These are phyloP conservation scores for Populus deltoides DNA, from an alignment of 345 rosid species.

Conservation along the genomic window DNA sequence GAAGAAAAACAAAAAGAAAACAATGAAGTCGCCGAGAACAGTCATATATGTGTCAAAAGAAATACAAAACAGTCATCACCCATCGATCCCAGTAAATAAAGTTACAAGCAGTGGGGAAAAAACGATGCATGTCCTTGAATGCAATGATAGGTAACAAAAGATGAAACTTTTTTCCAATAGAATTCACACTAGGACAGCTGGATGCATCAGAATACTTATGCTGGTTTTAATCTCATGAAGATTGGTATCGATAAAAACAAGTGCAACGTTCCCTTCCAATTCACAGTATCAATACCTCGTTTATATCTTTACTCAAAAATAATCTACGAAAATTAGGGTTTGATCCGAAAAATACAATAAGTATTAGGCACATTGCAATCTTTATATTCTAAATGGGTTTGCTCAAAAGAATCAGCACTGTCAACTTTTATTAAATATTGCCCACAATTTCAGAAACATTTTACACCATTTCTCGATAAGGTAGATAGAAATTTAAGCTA, in stretches of 20 bases:
- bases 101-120: not conserved
- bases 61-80: not conserved
- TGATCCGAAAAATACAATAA: too few species aligned
- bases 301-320: too few species aligned
- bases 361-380: not conserved
- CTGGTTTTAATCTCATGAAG: too few species aligned
- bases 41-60: not conserved
- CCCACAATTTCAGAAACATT: too few species aligned
- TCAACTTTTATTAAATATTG: not conserved
- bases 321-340: too few species aligned
- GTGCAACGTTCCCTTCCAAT: too few species aligned
- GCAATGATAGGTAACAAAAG: not conserved
- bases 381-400: not conserved
- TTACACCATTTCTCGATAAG: too few species aligned
- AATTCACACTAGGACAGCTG: not conserved
- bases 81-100: not conserved
- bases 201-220: not conserved
- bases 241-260: too few species aligned
- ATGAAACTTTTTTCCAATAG: too few species aligned
- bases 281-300: too few species aligned
- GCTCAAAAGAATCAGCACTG: not conserved
- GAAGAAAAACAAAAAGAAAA: not conserved
- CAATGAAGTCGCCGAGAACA: not conserved
- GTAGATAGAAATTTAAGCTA: too few species aligned
- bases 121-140: not conserved